Conservation (phyloP, 1,284 basidiomycete species). For the Irpex sp. region DNA sequence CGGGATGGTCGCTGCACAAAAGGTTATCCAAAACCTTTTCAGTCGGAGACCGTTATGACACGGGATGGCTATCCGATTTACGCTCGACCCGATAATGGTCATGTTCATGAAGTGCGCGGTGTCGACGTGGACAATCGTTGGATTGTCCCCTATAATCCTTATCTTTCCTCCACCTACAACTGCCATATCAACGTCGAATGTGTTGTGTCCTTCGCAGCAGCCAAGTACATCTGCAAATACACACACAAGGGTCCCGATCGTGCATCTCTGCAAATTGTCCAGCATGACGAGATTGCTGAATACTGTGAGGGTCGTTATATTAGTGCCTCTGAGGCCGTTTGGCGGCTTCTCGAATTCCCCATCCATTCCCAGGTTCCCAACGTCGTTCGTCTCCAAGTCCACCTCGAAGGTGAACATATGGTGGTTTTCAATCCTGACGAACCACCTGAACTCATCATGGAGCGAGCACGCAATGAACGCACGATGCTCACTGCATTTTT, state of each 20-base stretch:
- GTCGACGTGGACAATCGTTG: neutral
- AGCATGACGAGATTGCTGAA: conserved; percentile 30
- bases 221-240: conserved; percentile 32
- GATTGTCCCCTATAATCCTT: conserved; percentile 24
- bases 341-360: conserved; percentile 32
- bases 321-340: conserved; percentile 32
- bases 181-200: conserved; percentile 50
- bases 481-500: conserved; percentile 21
- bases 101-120: neutral
- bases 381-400: conserved; percentile 34
- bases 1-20: conserved; percentile 21
- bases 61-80: conserved; percentile 31
- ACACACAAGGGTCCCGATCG: conserved; percentile 43
- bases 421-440: conserved; percentile 32
- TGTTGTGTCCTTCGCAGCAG: conserved; percentile 21
- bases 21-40: conserved; percentile 20
- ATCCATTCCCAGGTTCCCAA: conserved; percentile 33
- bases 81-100: conserved; percentile 16
- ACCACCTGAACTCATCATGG: conserved; percentile 20
- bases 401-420: conserved; percentile 32
- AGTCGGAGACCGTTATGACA: conserved; percentile 33
- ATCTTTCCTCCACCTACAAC: conserved; percentile 26
- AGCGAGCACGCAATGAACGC: conserved; percentile 18
- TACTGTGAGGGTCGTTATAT: conserved; percentile 38
- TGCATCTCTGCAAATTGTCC: conserved; percentile 28